Evolutionary conservation across 148 eudicot species (phyloP).

Genomic region (Linanthus parryae): DNA sequence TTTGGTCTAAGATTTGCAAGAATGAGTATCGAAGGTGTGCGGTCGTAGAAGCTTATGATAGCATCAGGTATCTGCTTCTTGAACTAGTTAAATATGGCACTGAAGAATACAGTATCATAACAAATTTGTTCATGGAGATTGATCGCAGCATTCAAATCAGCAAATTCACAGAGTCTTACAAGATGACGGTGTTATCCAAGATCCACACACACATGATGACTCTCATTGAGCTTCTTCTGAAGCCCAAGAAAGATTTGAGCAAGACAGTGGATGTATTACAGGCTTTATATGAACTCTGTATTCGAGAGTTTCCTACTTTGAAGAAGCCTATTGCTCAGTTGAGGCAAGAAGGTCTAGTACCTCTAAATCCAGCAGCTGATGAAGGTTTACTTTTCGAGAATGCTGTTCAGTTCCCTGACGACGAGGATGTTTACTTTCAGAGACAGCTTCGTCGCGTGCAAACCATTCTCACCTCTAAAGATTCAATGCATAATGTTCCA

Average conservation of each 20-base stretch:
- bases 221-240: constrained; percentile 54
- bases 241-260: constrained; percentile 36
- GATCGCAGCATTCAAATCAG: constrained; percentile 34
- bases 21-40: constrained; percentile 88
- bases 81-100: constrained; percentile 49
- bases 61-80: constrained; percentile 54
- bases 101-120: constrained; percentile 57
- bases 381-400: constrained; percentile 62
- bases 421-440: constrained; percentile 47
- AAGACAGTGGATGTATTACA: constrained; percentile 60
- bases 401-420: constrained; percentile 61
- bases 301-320: constrained; percentile 53
- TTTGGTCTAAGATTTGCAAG: constrained; percentile 74
- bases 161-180: constrained; percentile 48
- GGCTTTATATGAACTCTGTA: constrained; percentile 66
- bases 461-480: constrained; percentile 68
- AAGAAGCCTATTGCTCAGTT: constrained; percentile 38
- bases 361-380: constrained; percentile 28
- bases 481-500: constrained; percentile 82
- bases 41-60: constrained; percentile 75
- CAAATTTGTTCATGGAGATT: constrained; percentile 52
- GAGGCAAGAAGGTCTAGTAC: constrained; percentile 58
- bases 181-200: constrained; percentile 32
- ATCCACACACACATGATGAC: constrained; percentile 50
- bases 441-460: constrained; percentile 71